Percentiles rank a stretch among this genome's conserved stretches.
phyloP scores from a whole-genome alignment of 1,139 yeast species.

The Magnusiomyces clavatus region DNA sequence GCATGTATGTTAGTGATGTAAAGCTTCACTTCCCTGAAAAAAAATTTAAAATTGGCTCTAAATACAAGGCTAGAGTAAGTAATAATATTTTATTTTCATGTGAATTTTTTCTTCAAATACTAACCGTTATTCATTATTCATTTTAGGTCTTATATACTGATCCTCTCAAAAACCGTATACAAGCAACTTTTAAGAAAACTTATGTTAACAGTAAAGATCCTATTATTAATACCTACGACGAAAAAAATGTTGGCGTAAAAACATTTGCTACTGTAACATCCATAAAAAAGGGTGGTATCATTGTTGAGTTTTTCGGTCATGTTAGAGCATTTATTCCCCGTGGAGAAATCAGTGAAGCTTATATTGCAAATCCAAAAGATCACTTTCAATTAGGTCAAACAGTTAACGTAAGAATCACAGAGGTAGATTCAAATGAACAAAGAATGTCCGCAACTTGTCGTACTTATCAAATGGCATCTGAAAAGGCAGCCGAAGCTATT shows the following conservation, averaged over 20 bases:
- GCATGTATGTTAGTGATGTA: constrained; percentile 74
- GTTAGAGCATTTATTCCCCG: constrained; percentile 77
- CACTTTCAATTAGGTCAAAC: constrained; percentile 82
- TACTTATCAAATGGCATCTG: constrained; percentile 32
- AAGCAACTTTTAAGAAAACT: constrained; percentile 74
- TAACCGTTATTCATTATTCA: constrained; percentile 4
- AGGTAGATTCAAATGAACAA: constrained; percentile 47
- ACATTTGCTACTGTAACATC: constrained; percentile 71
- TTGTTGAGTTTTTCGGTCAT: constrained; percentile 75
- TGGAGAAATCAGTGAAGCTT: constrained; percentile 84
- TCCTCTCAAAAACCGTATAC: constrained; percentile 38
- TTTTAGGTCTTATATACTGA: constrained; percentile 35
- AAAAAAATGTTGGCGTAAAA: constrained; percentile 50
- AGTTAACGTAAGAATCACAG: constrained; percentile 57
- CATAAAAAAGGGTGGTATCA: constrained; percentile 58
- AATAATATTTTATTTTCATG: constrained; percentile 5
- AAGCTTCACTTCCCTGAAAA: constrained; percentile 84
- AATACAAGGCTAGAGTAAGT: constrained; percentile 60
- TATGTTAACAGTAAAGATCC: constrained; percentile 58
- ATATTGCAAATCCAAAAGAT: constrained; percentile 68
- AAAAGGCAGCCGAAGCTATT: constrained; percentile 38
- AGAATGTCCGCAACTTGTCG: constrained; percentile 69
- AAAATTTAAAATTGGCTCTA: constrained; percentile 77
- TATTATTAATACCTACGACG: constrained; percentile 45
- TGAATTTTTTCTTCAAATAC: constrained; percentile 17